A percentile compares a stretch with the other conserved stretches of the same genome.
Evolutionary conservation across 371 early-diverging fungal species (phyloP).

Genomic region (Mucor piriformis): DNA sequence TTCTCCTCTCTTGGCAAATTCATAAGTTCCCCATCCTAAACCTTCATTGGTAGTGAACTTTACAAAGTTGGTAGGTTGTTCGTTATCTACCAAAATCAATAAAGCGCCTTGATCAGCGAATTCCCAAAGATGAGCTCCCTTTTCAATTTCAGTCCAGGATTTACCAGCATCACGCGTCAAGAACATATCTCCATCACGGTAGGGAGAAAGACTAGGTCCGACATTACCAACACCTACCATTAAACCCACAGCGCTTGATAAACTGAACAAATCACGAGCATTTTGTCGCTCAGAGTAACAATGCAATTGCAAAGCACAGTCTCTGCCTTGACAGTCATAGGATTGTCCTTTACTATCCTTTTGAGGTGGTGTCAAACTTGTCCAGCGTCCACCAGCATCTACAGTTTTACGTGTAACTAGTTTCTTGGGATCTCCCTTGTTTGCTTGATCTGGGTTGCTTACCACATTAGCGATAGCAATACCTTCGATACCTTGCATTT

Average conservation of each 20-base stretch:
- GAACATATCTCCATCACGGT: constrained; percentile 79
- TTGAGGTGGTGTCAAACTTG: constrained; percentile 54
- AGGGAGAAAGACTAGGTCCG: constrained; percentile 65
- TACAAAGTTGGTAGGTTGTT: constrained; percentile 74
- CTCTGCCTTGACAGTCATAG: constrained; percentile 29
- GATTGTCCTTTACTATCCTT: constrained; percentile 51
- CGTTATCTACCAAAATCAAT: constrained; percentile 74
- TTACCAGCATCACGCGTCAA: constrained; percentile 85
- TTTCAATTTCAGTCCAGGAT: constrained; percentile 73
- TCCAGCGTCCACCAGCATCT: constrained; percentile 87
- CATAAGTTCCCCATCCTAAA: constrained; percentile 57
- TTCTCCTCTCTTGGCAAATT: constrained; percentile 54
- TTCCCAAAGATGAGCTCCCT: constrained; percentile 80
- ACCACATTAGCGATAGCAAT: constrained; percentile 88
- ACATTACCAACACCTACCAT: constrained; percentile 94
- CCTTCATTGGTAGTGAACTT: constrained; percentile 69
- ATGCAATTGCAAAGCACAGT: constrained; percentile 78
- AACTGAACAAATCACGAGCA: constrained; percentile 76
- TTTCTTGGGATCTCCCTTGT: constrained; percentile 50
- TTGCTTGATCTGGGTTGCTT: constrained; percentile 65
- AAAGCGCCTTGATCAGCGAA: constrained; percentile 89
- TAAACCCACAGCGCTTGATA: constrained; percentile 83
- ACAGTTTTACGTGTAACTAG: constrained; percentile 76
- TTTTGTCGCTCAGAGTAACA: constrained; percentile 81
- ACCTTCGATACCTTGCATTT: constrained; percentile 89